Base-by-base conservation (phyloP, 2,329 filamentous ascomycete genomes). In the Neonectria coccinea region DNA sequence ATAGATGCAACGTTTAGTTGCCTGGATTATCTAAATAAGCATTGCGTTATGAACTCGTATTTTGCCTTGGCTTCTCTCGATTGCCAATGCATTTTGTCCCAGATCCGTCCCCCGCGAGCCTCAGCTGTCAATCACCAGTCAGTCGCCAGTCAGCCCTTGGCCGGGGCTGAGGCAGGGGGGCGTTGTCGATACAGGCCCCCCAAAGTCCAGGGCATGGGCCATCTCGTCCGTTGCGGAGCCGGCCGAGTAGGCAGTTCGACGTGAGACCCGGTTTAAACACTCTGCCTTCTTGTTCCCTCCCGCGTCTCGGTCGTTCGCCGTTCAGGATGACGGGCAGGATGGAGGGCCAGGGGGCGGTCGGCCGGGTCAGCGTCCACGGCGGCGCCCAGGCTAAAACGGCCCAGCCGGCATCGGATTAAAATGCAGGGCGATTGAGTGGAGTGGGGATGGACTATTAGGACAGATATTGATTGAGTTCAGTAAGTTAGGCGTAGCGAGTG, bases 321-420 rank as follows among this genome's bases (percentile, higher is more conserved):
- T 55, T 62, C 18, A 62, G 33, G 54, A 56, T 62, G 60, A 62
- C 54, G 60, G 47, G 41, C 57, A 57, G 54, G 29, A 61, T 42
- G n/a, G n/a, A 39, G 25, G 25, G 52, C 51, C 10, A 22, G 36
- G 56, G 41, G 33, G 8, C 33, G 45, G 47, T 41, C 12, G 4
- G 10, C 44, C 20, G 42, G 56, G 47, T 45, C 52, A 44, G 53
- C 61, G 54, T 42, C 53, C 41, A 63, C 14, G 69, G 61, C 59
- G 56, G 56, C 66, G 68, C 65, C 55, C 55, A 65, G 60, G 58
- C 69, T 62, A 58, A 56, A 70, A 67, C 67, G 67, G 67, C 48
- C 66, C 54, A 72, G 41, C 61, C 56, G 64, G 63, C 58, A 70
- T 71, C 62, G 67, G 58, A 65, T 63, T 57, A 61, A 62, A 53